These are phyloP conservation scores for Macrophomina tecta DNA, from an alignment of 2,329 filamentous ascomycete species.

Conservation along the genomic window DNA sequence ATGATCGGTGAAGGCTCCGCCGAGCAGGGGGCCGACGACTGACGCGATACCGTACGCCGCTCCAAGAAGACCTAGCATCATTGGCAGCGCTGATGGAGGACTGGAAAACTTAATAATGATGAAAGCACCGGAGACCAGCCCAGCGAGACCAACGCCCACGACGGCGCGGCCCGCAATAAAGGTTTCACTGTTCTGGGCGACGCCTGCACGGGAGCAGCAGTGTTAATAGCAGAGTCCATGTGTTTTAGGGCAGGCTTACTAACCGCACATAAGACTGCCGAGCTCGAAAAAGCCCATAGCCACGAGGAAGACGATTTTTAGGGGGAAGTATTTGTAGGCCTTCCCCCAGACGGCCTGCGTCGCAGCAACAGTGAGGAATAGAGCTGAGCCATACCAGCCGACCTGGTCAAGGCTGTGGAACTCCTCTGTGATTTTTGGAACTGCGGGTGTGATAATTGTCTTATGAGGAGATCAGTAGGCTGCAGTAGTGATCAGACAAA, in stretches of 20 bases:
- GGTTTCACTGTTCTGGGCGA: constrained; percentile 37
- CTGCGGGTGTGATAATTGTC: constrained; percentile 36
- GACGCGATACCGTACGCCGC: constrained; percentile 30
- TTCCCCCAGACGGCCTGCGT: constrained; percentile 57
- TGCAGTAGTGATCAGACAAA: no score
- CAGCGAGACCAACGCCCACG: constrained; percentile 57
- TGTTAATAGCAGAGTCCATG: background rate
- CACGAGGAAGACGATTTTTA: constrained; percentile 43
- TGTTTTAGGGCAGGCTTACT: background rate
- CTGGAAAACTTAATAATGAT: constrained; percentile 56
- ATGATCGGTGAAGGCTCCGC: constrained; percentile 32
- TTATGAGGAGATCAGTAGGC: background rate
- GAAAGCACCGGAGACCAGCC: constrained; percentile 55
- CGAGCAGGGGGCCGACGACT: constrained; percentile 34
- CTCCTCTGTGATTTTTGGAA: constrained; percentile 38
- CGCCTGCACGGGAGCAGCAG: constrained; percentile 17
- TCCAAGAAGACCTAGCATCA: background rate
- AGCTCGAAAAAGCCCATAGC: constrained; percentile 56
- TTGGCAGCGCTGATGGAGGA: constrained; percentile 46
- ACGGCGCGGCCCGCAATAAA: constrained; percentile 60
- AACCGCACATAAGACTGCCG: constrained; percentile 58
- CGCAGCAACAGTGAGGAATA: constrained; percentile 51
- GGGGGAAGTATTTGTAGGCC: constrained; percentile 50
- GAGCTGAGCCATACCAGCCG: constrained; percentile 48
- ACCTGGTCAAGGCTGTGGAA: constrained; percentile 40